Conservation (phyloP, 345 rosid genomes). For the Aquilaria sinensis region DNA sequence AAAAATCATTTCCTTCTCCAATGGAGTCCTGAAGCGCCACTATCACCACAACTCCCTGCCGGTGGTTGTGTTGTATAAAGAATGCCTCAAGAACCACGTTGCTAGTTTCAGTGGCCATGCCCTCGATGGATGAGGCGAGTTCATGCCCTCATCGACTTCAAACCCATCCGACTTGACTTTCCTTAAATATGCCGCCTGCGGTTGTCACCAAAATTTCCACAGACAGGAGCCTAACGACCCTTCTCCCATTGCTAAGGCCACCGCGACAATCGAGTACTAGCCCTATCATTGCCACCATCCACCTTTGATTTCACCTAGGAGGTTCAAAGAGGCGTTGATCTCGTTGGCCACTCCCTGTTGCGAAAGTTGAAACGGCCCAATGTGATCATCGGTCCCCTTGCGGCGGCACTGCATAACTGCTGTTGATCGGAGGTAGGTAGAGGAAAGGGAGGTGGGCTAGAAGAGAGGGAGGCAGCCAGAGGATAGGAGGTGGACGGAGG, state of each 20-base stretch:
- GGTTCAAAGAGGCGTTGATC: too few relatives aligned
- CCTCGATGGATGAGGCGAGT: conserved; percentile 78
- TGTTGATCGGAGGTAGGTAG: too few relatives aligned
- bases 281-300: conserved; percentile 70
- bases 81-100: conserved; percentile 77
- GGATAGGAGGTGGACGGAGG: too few relatives aligned
- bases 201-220: conserved; percentile 87
- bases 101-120: conserved; percentile 66
- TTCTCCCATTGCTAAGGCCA: conserved; percentile 10
- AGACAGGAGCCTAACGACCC: conserved; percentile 46
- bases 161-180: conserved; percentile 47
- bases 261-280: conserved; percentile 38
- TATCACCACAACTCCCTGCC: conserved; percentile 13
- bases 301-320: conserved; percentile 27
- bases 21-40: too few relatives aligned
- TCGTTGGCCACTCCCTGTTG: too few relatives aligned
- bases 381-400: too few relatives aligned
- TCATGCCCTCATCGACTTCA: conserved; percentile 56
- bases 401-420: too few relatives aligned
- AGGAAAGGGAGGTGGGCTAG: too few relatives aligned
- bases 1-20: too few relatives aligned
- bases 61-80: conserved; percentile 33
- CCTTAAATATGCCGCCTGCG: conserved; percentile 69
- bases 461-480: too few relatives aligned
- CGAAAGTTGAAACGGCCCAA: too few relatives aligned